A percentile compares a stretch with the other conserved stretches of the same genome.
These are phyloP conservation scores for Phoenix dactylifera DNA, from an alignment of 176 grass and related monocot species.

Conservation along the genomic window DNA sequence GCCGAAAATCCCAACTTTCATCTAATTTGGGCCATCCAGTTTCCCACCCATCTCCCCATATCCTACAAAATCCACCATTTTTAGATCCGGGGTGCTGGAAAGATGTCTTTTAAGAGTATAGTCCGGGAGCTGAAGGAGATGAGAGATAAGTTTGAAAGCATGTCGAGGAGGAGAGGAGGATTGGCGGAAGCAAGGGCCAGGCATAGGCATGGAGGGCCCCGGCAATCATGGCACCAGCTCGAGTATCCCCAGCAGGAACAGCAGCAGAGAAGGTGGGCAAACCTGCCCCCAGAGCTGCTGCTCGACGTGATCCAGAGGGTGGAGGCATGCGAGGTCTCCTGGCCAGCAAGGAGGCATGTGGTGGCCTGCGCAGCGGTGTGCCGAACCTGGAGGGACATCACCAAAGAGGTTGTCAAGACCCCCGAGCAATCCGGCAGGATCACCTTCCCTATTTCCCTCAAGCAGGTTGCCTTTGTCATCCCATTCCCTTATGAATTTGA, in stretches of 20 bases:
- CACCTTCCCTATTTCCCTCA: slow-evolving; percentile 97
- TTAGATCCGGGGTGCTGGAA: slow-evolving; percentile 5
- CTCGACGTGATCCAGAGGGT: slow-evolving; percentile 91
- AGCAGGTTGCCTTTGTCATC: slow-evolving; percentile 45
- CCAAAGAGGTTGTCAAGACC: slow-evolving; percentile 81
- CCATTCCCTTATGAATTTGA: not conserved
- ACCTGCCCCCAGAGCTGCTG: slow-evolving; percentile 84
- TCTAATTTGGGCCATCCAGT: too few species aligned
- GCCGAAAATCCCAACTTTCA: too few species aligned
- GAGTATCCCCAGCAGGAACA: slow-evolving; percentile 29
- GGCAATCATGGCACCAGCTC: slow-evolving; percentile 50
- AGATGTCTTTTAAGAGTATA: slow-evolving; percentile 83
- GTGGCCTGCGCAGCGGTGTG: slow-evolving; percentile 82
- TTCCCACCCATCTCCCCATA: not conserved
- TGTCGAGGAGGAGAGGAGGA: slow-evolving; percentile 41
- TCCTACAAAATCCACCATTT: not conserved
- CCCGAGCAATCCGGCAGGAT: slow-evolving; percentile 80
- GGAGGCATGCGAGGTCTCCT: slow-evolving; percentile 67
- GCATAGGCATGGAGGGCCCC: slow-evolving; percentile 30
- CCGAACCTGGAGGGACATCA: slow-evolving; percentile 80
- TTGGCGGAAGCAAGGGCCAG: slow-evolving; percentile 30
- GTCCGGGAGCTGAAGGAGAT: slow-evolving; percentile 88
- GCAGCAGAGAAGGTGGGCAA: slow-evolving; percentile 72
- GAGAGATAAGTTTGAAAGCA: slow-evolving; percentile 79
- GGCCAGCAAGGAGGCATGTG: slow-evolving; percentile 79